Conservation (phyloP, 148 eudicot genomes). For the Diospyros lotus region DNA sequence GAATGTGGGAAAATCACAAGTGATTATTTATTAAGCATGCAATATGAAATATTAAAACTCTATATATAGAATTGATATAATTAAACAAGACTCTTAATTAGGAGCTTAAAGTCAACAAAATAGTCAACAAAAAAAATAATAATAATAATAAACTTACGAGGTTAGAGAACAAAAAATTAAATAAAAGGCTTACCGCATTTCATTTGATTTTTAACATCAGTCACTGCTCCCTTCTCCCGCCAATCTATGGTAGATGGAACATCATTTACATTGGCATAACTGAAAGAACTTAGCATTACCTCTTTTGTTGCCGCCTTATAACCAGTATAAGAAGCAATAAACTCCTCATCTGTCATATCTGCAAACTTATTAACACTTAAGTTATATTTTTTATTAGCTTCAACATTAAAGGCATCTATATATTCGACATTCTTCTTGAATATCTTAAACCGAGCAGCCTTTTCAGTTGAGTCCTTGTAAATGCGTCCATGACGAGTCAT, state of each 20-base stretch:
- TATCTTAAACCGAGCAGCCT: background rate
- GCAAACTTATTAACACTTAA: too few relatives aligned
- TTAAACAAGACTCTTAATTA: too few relatives aligned
- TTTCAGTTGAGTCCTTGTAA: background rate
- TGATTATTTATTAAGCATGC: too few relatives aligned
- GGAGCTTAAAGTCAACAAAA: too few relatives aligned
- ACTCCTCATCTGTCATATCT: background rate
- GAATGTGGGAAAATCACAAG: too few relatives aligned
- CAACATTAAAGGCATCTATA: background rate
- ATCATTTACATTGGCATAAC: background rate
- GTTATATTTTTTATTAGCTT: background rate
- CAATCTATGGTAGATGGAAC: background rate
- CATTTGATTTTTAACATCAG: background rate
- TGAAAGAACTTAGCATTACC: background rate
- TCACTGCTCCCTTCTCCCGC: slow-evolving; percentile 1
- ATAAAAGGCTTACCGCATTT: background rate
- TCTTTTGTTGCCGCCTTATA: background rate
- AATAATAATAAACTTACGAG: too few relatives aligned
- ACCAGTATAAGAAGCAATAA: background rate
- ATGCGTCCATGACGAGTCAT: background rate
- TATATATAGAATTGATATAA: too few relatives aligned
- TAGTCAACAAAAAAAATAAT: too few relatives aligned
- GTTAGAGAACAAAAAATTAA: too few relatives aligned
- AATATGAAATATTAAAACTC: too few relatives aligned
- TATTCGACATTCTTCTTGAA: background rate